phyloP scores from a whole-genome alignment of 2,329 filamentous ascomycete species.

The Pleurostoma richardsiae region DNA sequence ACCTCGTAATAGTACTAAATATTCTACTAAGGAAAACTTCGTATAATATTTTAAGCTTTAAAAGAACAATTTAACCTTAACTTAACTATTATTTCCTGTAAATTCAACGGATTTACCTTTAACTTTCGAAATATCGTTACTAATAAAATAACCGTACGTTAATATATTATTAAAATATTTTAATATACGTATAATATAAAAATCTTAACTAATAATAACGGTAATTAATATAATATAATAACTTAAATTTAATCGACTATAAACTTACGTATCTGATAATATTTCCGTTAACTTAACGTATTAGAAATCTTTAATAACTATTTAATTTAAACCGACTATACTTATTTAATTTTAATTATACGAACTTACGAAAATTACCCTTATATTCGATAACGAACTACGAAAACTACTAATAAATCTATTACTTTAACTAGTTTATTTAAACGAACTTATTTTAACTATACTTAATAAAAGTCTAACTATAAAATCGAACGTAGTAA shows the following conservation, averaged over 20 bases:
- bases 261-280: background rate
- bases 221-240: background rate
- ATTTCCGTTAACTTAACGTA: background rate
- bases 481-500: too few species aligned
- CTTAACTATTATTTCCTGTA: background rate
- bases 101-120: background rate
- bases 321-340: background rate
- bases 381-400: too few species aligned
- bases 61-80: background rate
- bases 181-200: accelerated
- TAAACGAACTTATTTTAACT: background rate
- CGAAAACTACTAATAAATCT: background rate
- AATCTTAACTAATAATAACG: conserved; percentile 1
- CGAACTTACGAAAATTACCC: too few species aligned
- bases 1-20: background rate
- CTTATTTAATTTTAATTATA: background rate
- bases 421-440: background rate
- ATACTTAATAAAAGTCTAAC: background rate
- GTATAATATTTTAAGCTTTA: background rate
- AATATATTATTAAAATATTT: background rate
- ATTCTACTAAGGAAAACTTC: background rate
- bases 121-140: background rate
- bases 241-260: background rate
- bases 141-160: background rate
- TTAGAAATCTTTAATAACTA: conserved; percentile 1